Evolutionary conservation across 2,329 filamentous ascomycete genomes (phyloP).

Genomic region (Neofusicoccum parvum): DNA sequence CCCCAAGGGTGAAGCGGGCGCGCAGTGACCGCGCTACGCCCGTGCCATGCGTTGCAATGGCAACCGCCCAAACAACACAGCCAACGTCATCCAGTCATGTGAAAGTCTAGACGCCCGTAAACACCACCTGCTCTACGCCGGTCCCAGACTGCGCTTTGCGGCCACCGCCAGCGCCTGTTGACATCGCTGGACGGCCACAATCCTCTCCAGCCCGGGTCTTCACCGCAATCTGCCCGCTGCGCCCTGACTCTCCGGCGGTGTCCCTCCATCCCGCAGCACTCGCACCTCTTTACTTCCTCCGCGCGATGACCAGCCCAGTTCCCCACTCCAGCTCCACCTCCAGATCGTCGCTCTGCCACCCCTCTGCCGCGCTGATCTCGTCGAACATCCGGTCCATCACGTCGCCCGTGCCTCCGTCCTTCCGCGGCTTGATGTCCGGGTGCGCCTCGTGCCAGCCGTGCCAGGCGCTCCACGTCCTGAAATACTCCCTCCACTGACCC

Average conservation of each 20-base stretch:
- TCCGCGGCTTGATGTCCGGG: conserved; percentile 52
- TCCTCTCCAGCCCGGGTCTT: not conserved
- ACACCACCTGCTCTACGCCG: too few relatives aligned
- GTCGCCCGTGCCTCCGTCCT: conserved; percentile 61
- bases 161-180: not conserved
- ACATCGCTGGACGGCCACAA: not conserved
- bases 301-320: conserved; percentile 60
- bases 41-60: conserved; percentile 8
- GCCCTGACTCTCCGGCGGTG: not conserved
- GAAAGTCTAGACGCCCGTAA: not conserved
- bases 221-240: not conserved
- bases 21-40: not conserved
- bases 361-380: conserved; percentile 56
- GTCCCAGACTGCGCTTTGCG: too few relatives aligned
- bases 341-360: conserved; percentile 38
- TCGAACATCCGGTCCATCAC: conserved; percentile 66
- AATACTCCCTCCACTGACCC: conserved; percentile 62
- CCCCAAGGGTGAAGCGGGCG: not conserved
- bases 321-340: conserved; percentile 61
- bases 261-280: not conserved
- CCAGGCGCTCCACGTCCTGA: conserved; percentile 63
- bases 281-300: conserved; percentile 35
- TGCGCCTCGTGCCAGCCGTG: conserved; percentile 61
- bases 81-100: conserved; percentile 10
- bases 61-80: conserved; percentile 1